Percentiles rank a stretch among this genome's conserved stretches.
phyloP scores from a whole-genome alignment of 768 basidiomycete genomes.

The Tricholoma flavovirens region DNA sequence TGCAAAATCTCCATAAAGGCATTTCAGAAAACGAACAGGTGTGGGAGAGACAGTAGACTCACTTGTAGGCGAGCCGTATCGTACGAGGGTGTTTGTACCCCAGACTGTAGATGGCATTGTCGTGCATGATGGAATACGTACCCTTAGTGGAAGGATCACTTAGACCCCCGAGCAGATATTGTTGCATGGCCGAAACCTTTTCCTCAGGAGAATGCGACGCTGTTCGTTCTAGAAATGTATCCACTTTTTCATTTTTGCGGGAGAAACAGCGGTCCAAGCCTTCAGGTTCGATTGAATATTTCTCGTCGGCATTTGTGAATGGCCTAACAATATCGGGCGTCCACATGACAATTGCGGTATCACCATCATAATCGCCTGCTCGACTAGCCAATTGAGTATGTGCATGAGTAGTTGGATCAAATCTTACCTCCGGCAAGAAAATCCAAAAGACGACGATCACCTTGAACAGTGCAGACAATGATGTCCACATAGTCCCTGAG shows the following conservation, averaged over 20 bases:
- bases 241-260: conserved; percentile 36
- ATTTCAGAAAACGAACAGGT: not conserved
- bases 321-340: conserved; percentile 45
- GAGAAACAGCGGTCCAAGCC: conserved; percentile 37
- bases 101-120: conserved; percentile 42
- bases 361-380: conserved; percentile 69
- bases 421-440: conserved; percentile 55
- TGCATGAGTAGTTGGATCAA: not conserved
- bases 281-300: conserved; percentile 44
- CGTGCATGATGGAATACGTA: conserved; percentile 51
- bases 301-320: conserved; percentile 49
- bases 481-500: conserved; percentile 50
- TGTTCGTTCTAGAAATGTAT: conserved; percentile 32
- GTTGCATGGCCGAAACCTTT: conserved; percentile 37
- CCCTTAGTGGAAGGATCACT: conserved; percentile 43
- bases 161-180: conserved; percentile 45
- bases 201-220: conserved; percentile 13
- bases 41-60: conserved; percentile 1
- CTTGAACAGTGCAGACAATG: conserved; percentile 51
- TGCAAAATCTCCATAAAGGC: conserved; percentile 34
- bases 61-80: conserved; percentile 49
- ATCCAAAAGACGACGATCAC: conserved; percentile 52
- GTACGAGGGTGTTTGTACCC: conserved; percentile 50
- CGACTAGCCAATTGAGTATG: not conserved
- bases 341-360: conserved; percentile 54